Conservation (phyloP, 352 stramenopile genomes). For the Pythium apleroticum region DNA sequence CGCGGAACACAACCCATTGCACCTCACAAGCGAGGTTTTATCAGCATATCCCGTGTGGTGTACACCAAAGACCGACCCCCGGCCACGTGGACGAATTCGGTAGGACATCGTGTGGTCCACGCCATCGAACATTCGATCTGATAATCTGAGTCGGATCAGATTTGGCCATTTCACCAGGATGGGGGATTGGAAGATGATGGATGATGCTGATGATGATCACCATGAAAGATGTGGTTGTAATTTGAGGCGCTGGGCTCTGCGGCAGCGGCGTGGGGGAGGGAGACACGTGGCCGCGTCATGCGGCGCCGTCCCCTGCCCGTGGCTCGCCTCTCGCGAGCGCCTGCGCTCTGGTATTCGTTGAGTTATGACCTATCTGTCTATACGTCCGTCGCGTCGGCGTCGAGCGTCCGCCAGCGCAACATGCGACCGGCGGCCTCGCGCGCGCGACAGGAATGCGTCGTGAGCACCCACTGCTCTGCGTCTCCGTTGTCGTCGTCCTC, state of each 20-base stretch:
- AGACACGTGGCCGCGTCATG: constrained; percentile 1
- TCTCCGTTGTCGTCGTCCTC: neutral
- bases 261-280: neutral
- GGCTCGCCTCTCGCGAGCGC: neutral
- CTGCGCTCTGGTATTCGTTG: neutral
- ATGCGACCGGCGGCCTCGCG: neutral
- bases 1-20: neutral
- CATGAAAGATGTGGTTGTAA: neutral
- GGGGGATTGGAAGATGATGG: neutral
- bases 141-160: constrained; percentile 11
- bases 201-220: neutral
- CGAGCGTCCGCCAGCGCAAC: neutral
- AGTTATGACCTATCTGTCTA: constrained; percentile 3
- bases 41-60: constrained; percentile 8
- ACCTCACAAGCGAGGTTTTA: constrained; percentile 23
- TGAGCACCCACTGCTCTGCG: neutral
- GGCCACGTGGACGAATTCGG: constrained; percentile 18
- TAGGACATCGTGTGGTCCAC: constrained; percentile 17
- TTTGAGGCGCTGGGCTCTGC: neutral
- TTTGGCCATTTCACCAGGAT: neutral
- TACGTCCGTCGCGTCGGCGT: constrained; percentile 2
- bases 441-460: constrained; percentile 3
- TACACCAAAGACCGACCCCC: constrained; percentile 6
- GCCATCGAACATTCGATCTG: constrained; percentile 25
- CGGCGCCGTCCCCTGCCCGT: neutral